phyloP scores from a whole-genome alignment of 108 stramenopile genomes.

The Skeletonema menzelii region DNA sequence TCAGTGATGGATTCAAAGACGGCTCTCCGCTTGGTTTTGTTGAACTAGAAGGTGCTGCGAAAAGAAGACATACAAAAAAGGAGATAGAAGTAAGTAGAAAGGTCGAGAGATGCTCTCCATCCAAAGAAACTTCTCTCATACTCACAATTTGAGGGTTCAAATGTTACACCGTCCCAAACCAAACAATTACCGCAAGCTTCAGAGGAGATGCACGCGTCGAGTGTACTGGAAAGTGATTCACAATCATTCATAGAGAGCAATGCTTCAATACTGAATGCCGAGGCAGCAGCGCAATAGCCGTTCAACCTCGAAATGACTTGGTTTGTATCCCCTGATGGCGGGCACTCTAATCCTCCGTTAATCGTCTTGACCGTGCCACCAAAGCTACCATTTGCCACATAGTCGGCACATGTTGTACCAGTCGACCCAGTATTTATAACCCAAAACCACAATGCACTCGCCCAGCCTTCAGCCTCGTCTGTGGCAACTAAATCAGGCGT shows the following conservation, averaged over 20 bases:
- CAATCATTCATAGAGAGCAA: constrained; percentile 2
- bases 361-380: constrained; percentile 11
- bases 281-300: neutral
- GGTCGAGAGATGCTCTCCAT: no score
- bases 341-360: constrained; percentile 16
- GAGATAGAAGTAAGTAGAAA: no score
- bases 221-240: neutral
- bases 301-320: constrained; percentile 4
- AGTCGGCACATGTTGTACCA: constrained; percentile 3
- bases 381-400: neutral
- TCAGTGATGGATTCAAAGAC: neutral
- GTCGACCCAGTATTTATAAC: neutral
- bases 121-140: no score
- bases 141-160: no score
- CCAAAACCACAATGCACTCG: neutral
- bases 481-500: constrained; percentile 11
- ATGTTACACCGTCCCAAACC: no score
- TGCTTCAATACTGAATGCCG: neutral
- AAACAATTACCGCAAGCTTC: no score
- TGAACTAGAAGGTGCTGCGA: neutral
- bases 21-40: neutral
- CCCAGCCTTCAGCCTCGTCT: constrained; percentile 1
- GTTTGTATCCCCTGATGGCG: neutral
- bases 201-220: no score
- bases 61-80: neutral